Base-by-base conservation (phyloP, 1,284 basidiomycete genomes). In the Ceratobasidium sp. region DNA sequence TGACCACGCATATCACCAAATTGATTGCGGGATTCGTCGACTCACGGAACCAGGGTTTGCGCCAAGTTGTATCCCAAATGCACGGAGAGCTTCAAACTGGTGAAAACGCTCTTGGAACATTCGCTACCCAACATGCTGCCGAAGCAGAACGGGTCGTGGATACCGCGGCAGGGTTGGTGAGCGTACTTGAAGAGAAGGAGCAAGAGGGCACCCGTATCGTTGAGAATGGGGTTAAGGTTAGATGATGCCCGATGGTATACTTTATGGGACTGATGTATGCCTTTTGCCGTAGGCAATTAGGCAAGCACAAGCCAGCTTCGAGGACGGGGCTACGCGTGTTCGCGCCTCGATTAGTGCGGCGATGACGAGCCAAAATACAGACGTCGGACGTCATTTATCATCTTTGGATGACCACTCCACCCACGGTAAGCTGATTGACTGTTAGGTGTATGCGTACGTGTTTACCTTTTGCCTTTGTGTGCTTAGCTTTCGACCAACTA, bases 1-100 rank as follows among this genome's bases (percentile, higher is more conserved):
- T 97, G 6, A 82, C 94, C 51, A 86, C 90, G 59, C 89, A 89
- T 46, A 86, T 97, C 74, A 90, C 92, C 0, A 84, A 84, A 6
- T 84, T 95, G 76, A 83, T 97, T 1, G 87, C 87, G 24, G 89
- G 88, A 22, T 95, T 92, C 80, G 86, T 90, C 13, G 83, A 87
- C 31, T 85, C 90, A 59, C 88, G 92, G 41, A 91, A 95, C 78
- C 84, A 86, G 22, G 88, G 88, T n/a, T 83, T 96, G 56, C 84
- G 86, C 24, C 86, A 88, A 14, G 87, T 88, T 0, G 84, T 94
- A 63, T 83, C 82, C 0, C 81, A 83, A 34, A 83, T 93, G 43
- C 85, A 88, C 74, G 82, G 84, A 27, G 88, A 85, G 59, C 93
- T 93, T 78, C 81, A 82, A 3, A 81, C 85, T 61, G 88, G 86